A percentile compares a stretch with the other conserved stretches of the same genome.
Conservation (phyloP, 2,329 filamentous ascomycete genomes). For the Aureobasidium sp. region DNA sequence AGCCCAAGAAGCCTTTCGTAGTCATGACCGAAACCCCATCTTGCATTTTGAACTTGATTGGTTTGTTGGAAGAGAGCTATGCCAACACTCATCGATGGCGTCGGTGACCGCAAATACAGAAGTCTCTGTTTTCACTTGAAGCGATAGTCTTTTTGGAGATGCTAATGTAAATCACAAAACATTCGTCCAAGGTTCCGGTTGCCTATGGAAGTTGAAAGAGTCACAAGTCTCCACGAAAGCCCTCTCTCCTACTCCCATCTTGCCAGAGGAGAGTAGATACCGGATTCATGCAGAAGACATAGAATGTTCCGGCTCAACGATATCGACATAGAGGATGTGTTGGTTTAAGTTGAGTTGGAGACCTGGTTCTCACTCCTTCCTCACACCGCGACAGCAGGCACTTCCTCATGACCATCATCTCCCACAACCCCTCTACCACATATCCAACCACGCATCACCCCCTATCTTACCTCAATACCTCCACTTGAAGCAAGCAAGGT, state of each 20-base stretch:
- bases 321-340: neutral
- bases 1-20: too few species aligned
- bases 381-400: neutral
- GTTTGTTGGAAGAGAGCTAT: neutral
- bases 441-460: neutral
- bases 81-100: neutral
- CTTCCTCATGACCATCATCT: neutral
- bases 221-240: too few species aligned
- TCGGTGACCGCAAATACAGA: neutral
- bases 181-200: neutral
- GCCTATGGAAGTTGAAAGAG: neutral
- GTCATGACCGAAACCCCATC: too few species aligned
- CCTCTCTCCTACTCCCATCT: too few species aligned
- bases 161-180: neutral
- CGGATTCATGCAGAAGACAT: neutral
- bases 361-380: neutral
- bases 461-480: neutral
- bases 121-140: neutral
- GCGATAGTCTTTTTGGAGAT: neutral
- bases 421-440: neutral
- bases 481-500: neutral
- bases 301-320: neutral
- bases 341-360: neutral
- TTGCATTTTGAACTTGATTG: too few species aligned
- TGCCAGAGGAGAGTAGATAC: neutral